Percentiles rank a stretch among this genome's conserved stretches.
Conservation (phyloP, 164 flowering plant genomes). For the Piper betle region DNA sequence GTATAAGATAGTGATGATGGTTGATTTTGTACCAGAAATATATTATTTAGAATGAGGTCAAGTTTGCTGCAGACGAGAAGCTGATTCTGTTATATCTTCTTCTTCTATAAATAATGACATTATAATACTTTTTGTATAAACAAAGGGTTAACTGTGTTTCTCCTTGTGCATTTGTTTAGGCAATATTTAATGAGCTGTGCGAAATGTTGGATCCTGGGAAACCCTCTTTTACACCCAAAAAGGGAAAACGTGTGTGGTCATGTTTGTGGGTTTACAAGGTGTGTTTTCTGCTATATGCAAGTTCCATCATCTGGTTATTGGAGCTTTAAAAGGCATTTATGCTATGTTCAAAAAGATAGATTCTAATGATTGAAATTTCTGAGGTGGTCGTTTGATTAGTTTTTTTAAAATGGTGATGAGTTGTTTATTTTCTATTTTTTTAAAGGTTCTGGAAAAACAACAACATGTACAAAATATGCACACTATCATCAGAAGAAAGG, state of each 20-base stretch:
- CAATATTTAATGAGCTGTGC: constrained; percentile 86
- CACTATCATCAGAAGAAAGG: constrained; percentile 90
- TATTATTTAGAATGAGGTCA: no score
- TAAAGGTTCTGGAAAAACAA: constrained; percentile 88
- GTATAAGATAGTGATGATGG: no score
- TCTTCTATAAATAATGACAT: no score
- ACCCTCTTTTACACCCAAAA: constrained; percentile 78
- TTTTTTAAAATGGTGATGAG: background rate
- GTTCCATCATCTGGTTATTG: no score
- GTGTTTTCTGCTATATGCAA: constrained; percentile 4
- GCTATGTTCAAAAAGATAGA: no score
- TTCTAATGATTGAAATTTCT: background rate
- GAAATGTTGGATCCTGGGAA: constrained; percentile 91
- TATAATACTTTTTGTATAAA: no score
- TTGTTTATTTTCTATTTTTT: constrained; percentile 1
- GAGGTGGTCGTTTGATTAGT: background rate
- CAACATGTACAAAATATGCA: constrained; percentile 95
- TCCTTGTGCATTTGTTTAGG: constrained; percentile 31
- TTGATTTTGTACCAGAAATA: no score
- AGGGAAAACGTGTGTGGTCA: constrained; percentile 71
- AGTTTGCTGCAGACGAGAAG: no score
- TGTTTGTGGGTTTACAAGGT: constrained; percentile 98
- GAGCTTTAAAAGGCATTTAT: no score
- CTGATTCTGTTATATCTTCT: no score
- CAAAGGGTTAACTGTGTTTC: no score